Percentiles rank a stretch among this genome's conserved stretches.
These are phyloP conservation scores for Globisporangium polare DNA, from an alignment of 352 stramenopile species.

Conservation along the genomic window DNA sequence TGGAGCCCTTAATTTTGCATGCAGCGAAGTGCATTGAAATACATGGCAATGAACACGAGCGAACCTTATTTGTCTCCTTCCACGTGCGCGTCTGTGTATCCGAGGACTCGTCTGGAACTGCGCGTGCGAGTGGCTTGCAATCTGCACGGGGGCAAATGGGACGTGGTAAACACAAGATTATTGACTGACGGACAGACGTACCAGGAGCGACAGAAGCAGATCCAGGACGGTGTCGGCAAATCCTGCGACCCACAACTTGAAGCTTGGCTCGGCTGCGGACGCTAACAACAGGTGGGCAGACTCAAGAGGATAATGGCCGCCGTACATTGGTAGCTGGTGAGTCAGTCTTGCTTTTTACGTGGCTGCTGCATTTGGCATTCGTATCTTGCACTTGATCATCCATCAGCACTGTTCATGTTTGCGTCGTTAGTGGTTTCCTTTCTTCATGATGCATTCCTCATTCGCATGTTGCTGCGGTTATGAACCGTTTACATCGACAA, in stretches of 20 bases:
- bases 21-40: too few relatives aligned
- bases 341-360: neutral
- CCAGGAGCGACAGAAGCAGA: neutral
- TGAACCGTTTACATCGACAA: neutral
- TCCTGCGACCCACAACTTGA: neutral
- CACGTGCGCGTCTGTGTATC: too few relatives aligned
- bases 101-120: too few relatives aligned
- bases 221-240: neutral
- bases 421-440: neutral
- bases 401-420: neutral
- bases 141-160: too few relatives aligned
- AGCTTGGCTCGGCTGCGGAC: constrained; percentile 1
- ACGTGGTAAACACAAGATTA: too few relatives aligned
- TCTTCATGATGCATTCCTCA: neutral
- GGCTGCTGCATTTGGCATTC: constrained; percentile 5
- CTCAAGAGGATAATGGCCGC: neutral
- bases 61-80: too few relatives aligned
- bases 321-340: neutral
- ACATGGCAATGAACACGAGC: too few relatives aligned
- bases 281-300: neutral
- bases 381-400: neutral
- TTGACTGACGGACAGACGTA: too few relatives aligned
- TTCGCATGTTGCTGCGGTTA: neutral
- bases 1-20: too few relatives aligned
- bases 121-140: too few relatives aligned